Evolutionary conservation across 192 early-diverging fungal genomes (phyloP), one percentile per base, ranked within the genome.

Genomic region (Chytriomyces sp.): DNA sequence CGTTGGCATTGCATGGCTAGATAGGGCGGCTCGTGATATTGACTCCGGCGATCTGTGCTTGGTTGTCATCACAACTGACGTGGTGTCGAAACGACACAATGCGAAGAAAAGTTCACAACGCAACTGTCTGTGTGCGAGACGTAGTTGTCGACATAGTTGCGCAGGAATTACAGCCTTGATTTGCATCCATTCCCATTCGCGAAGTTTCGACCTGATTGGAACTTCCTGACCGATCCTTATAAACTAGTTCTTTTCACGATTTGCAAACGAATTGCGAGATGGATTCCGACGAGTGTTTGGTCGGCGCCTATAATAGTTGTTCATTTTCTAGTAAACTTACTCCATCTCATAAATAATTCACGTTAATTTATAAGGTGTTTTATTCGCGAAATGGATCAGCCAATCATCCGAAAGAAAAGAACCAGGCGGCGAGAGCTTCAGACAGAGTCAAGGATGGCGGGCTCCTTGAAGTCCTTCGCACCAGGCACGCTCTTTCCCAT

Each of bases 391-490:
- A n/a, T n/a, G n/a, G n/a, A n/a, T n/a, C n/a, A n/a, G n/a, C n/a
- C n/a, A n/a, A n/a, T n/a, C n/a, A n/a, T n/a, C n/a, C n/a, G n/a
- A n/a, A n/a, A n/a, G n/a, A n/a, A n/a, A n/a, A n/a, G n/a, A n/a
- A n/a, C n/a, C n/a, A n/a, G n/a, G n/a, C n/a, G n/a, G n/a, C 44
- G n/a, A 10, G n/a, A 14, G 44, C 10, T 59, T 78, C 74, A 78
- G 38, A 78, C 77, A 74, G 58, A 63, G 59, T 66, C 77, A 36
- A 74, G 65, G 41, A 78, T 78, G 26, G 71, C 67, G 53, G 72
- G 77, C 67, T 96, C 96, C 86, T 93, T 93, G 83, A 90, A 96
- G 75, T 92, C 93, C 82, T 85, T 83, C 78, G 78, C 88, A 57
- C 70, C 81, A 65, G 91, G 91, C 75, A 96, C 85, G 88, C 93